Conservation (phyloP, 1,139 yeast species). For the Meyerozyma elateridarum region DNA sequence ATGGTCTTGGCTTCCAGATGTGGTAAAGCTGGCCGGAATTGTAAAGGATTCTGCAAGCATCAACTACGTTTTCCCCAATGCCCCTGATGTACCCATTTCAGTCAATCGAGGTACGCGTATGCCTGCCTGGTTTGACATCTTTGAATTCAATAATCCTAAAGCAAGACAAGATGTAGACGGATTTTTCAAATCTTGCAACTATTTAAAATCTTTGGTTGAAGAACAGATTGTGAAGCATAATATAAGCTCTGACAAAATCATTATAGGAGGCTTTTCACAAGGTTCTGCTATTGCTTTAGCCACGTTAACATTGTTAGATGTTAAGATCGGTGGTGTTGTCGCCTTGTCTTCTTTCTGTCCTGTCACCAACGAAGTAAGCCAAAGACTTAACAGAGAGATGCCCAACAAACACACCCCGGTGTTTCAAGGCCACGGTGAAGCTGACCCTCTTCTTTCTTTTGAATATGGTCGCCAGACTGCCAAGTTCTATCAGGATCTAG, state of each 20-base stretch:
- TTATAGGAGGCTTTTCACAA: constrained; percentile 92
- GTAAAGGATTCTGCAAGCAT: constrained; percentile 52
- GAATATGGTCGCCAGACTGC: constrained; percentile 45
- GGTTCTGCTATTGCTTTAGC: constrained; percentile 84
- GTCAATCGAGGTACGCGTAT: constrained; percentile 60
- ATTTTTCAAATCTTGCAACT: constrained; percentile 51
- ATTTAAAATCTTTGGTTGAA: constrained; percentile 49
- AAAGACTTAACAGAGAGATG: constrained; percentile 16
- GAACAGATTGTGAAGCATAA: constrained; percentile 59
- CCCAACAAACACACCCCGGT: constrained; percentile 65
- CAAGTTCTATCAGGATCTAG: constrained; percentile 44
- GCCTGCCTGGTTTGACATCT: constrained; percentile 90
- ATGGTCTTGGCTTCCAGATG: constrained; percentile 73
- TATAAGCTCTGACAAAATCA: constrained; percentile 63
- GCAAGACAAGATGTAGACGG: constrained; percentile 62
- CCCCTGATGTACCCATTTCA: constrained; percentile 69
- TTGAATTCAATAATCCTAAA: constrained; percentile 45
- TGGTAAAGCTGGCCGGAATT: constrained; percentile 36
- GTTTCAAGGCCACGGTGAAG: constrained; percentile 85
- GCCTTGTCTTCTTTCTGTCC: constrained; percentile 79
- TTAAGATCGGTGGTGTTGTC: constrained; percentile 72
- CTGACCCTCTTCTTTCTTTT: constrained; percentile 61
- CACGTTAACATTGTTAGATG: constrained; percentile 37
- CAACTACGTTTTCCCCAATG: constrained; percentile 83
- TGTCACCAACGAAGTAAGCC: constrained; percentile 36